Base-by-base conservation (phyloP, 1,284 basidiomycete species). In the Naganishia cerealis region DNA sequence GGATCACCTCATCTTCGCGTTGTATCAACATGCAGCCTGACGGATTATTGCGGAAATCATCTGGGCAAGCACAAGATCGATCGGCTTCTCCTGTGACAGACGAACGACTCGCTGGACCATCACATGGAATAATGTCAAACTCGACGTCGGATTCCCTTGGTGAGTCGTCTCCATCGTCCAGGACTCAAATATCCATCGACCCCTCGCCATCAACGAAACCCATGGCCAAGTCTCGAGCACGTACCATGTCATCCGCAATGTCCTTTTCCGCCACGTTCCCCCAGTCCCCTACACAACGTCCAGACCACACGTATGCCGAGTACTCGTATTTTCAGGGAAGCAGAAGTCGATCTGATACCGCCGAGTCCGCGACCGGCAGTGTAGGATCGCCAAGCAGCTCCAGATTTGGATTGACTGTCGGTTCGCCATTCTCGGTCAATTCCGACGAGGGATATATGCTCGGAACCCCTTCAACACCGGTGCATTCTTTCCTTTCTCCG, bases 161-260 rank as follows among this genome's bases (percentile, higher is more conserved):
- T 10, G 21, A 24, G 5, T 50, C 21, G 18, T 24, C 21, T n/a
- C 9, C 46, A 24, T 24, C 46, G 9, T 24, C 15, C 9, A n/a
- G 21, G 10, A 13, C 21, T 50, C 46, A 21, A 4, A 18, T 29
- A 16, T 24, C 4, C n/a, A 12, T 38, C 43, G 6, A 33, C 21
- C 8, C 46, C 21, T 50, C n/a, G 15, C 10, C 43, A 15, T 33
- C 42, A 21, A 29, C 36, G 26, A 9, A 26, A 21, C 12, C 38
- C 15, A 33, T 15, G 36, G 26, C 39, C 24, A 63, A 63, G 29
- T 21, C 50, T 36, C 50, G 61, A 53, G 16, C 61, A 15, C 61
- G 50, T 36, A 63, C 61, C 43, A 63, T 63, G 61, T 54, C 61
- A 33, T 63, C 61, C 18, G 42, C 61, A 38, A 54, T 63, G 61